Conservation (phyloP, 371 early-diverging fungal genomes). For the Mortierella polycephala region DNA sequence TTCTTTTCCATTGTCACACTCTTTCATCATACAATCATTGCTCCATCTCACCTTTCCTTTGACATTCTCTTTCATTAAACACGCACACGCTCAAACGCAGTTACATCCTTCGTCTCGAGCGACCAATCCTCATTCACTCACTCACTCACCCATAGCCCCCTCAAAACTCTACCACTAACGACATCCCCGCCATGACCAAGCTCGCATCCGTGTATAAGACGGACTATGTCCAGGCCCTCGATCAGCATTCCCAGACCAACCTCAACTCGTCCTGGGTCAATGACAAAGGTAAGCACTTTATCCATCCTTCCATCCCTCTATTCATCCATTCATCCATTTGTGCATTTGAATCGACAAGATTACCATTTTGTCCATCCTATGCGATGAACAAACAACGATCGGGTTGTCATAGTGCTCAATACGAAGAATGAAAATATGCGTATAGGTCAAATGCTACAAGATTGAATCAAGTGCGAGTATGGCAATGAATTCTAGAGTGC, state of each 20-base stretch:
- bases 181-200: constrained; percentile 32
- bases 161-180: background rate
- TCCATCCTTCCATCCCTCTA: background rate
- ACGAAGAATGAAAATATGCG: too few species aligned
- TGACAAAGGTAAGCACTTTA: constrained; percentile 64
- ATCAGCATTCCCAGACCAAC: constrained; percentile 74
- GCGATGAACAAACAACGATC: too few species aligned
- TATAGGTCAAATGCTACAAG: too few species aligned
- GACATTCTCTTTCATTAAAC: background rate
- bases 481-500: too few species aligned
- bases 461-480: too few species aligned
- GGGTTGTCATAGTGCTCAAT: too few species aligned
- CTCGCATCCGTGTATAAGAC: constrained; percentile 48
- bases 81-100: background rate
- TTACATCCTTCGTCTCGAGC: too few species aligned
- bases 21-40: background rate
- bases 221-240: constrained; percentile 57
- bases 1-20: too few species aligned
- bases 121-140: too few species aligned
- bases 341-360: too few species aligned
- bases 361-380: too few species aligned
- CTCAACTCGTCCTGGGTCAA: constrained; percentile 79
- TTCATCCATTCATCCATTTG: background rate
- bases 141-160: too few species aligned
- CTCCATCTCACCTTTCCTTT: background rate